Percentiles rank a stretch among this genome's conserved stretches.
Conservation (phyloP, 257 asterid species). For the Rauvolfia tetraphylla region DNA sequence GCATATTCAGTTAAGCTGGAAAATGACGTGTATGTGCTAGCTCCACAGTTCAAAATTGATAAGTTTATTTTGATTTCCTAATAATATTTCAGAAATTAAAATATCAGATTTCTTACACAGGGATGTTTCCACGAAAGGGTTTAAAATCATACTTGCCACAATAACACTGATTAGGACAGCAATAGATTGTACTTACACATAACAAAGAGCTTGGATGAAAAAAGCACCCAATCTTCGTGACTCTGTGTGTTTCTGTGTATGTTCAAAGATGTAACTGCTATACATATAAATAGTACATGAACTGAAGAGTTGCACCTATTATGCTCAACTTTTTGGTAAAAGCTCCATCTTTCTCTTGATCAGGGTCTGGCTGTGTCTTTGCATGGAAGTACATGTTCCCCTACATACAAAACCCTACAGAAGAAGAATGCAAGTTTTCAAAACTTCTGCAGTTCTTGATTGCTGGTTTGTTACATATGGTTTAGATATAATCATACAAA, state of each 20-base stretch:
- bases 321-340: neutral
- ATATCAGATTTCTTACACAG: neutral
- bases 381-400: neutral
- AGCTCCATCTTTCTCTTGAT: neutral
- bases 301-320: neutral
- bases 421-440: neutral
- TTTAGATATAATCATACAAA: neutral
- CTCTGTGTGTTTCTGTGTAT: neutral
- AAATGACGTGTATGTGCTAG: neutral
- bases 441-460: neutral
- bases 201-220: neutral
- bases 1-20: neutral
- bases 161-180: neutral
- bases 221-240: neutral
- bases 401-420: neutral
- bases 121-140: neutral
- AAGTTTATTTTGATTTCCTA: neutral
- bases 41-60: neutral
- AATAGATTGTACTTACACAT: neutral
- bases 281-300: neutral
- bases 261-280: neutral
- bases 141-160: neutral
- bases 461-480: neutral
- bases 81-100: neutral
- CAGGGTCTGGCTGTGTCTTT: neutral